These are phyloP conservation scores for Yarrowia porcina DNA, from an alignment of 805 yeast species.

Conservation along the genomic window DNA sequence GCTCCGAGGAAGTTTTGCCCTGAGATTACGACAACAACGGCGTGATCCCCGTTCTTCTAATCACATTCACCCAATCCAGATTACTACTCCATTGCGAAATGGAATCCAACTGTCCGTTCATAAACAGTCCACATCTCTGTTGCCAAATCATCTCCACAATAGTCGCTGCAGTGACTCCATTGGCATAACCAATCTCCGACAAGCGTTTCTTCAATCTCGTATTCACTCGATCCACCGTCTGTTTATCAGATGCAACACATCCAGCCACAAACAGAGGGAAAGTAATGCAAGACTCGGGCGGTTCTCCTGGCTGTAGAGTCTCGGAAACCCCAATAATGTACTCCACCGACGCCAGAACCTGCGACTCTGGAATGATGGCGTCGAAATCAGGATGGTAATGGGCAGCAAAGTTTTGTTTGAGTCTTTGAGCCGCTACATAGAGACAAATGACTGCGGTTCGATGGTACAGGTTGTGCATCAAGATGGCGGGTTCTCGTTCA, in stretches of 20 bases:
- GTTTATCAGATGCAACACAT: conserved; percentile 13
- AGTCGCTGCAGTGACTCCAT: conserved; percentile 19
- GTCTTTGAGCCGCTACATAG: conserved; percentile 18
- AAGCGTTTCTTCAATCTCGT: conserved; percentile 5
- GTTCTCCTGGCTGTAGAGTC: conserved; percentile 23
- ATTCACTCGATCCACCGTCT: conserved; percentile 5
- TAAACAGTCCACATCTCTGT: conserved; percentile 6
- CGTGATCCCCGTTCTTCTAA: conserved; percentile 16
- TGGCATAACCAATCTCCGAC: conserved; percentile 22
- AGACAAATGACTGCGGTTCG: conserved; percentile 20
- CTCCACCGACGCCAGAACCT: not conserved
- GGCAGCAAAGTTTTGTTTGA: conserved; percentile 22
- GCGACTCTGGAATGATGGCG: conserved; percentile 5
- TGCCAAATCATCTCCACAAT: conserved; percentile 25
- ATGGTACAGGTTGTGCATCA: conserved; percentile 24
- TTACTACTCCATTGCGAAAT: conserved; percentile 23
- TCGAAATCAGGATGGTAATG: conserved; percentile 25
- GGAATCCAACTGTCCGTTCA: conserved; percentile 15
- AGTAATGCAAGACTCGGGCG: conserved; percentile 18
- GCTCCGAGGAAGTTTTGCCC: too few species aligned
- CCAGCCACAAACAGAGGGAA: conserved; percentile 24
- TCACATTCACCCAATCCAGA: conserved; percentile 23
- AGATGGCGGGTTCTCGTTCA: conserved; percentile 6
- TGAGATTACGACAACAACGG: conserved; percentile 1
- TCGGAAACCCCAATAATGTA: conserved; percentile 22